Base-by-base conservation (phyloP, 176 grass and related monocot species). In the Rhynchospora breviuscula region DNA sequence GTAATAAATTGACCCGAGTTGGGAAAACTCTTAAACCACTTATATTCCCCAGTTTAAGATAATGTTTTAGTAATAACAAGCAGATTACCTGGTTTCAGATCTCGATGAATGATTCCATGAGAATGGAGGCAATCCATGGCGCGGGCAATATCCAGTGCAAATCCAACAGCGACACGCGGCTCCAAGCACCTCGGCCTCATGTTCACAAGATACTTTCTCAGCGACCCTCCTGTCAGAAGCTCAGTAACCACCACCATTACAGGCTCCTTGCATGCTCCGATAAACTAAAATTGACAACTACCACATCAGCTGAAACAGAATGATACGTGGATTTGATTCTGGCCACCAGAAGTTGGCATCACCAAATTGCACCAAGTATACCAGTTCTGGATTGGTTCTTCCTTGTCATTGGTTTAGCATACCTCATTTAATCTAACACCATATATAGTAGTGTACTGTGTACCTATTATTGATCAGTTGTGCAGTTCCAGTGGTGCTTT, bases 81-180 rank as follows among this genome's bases (percentile, higher is more conserved):
- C 10, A 69, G 58, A 63, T 85, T 94, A 98, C 95, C 95, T 79
- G 95, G 92, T 81, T 98, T 98, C 66, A 98, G 81, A 88, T 98
- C 95, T 83, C 95, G 95, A 90, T 98, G 95, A 92, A 98, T 98
- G 86, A 98, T 98, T 58, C 92, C 95, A 46, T 94, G 95, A 56
- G 92, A 93, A 88, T 98, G 95, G 86, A 98, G 89, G 85, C 90
- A 98, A 83, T 98, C 95, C 95, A 98, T 94, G 57, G 95, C 92
- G 70, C 90, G 90, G 35, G 90, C 87, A 78, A 98, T 87, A 82
- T 98, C 95, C 84, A 98, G 73, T 53, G 95, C 95, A 85, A 93
- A 98, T 29, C 87, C 89, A 10, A 94, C 89, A 0, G 95, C 95
- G 47, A 93, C 87, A 83, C 74, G 89, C 83, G 89, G 89, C 63